Conservation (phyloP, 257 asterid species). For the Leonotis leonurus region DNA sequence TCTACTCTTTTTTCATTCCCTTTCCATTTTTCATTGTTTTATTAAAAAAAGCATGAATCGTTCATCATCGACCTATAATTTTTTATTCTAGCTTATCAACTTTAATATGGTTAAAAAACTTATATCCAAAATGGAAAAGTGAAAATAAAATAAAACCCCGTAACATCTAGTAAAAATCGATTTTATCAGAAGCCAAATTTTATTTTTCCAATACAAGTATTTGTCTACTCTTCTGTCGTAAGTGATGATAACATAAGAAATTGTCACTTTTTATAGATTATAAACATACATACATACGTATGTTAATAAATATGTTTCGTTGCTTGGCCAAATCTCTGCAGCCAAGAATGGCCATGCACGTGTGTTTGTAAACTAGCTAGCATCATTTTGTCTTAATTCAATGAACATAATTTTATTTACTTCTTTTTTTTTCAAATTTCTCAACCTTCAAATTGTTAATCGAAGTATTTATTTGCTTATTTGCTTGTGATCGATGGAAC, state of each 20-base stretch:
- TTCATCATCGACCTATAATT: no score
- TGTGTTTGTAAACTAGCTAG: conserved; percentile 12
- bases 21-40: background rate
- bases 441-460: background rate
- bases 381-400: background rate
- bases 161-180: no score
- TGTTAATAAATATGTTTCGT: conserved; percentile 13
- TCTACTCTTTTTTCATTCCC: background rate
- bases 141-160: no score
- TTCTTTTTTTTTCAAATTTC: background rate
- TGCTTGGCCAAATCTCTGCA: conserved; percentile 15
- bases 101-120: no score
- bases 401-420: background rate
- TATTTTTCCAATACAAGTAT: background rate
- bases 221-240: conserved; percentile 21
- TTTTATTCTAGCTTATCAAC: no score
- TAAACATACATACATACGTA: conserved; percentile 8
- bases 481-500: background rate
- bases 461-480: background rate
- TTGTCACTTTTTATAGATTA: conserved; percentile 14
- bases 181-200: background rate
- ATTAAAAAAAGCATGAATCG: background rate
- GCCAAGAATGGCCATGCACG: conserved; percentile 31
- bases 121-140: no score
- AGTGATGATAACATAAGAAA: background rate